Evolutionary conservation across 2,329 filamentous ascomycete species (phyloP), one percentile per base, ranked within the genome.

Genomic region (Xylaria hypoxylon): DNA sequence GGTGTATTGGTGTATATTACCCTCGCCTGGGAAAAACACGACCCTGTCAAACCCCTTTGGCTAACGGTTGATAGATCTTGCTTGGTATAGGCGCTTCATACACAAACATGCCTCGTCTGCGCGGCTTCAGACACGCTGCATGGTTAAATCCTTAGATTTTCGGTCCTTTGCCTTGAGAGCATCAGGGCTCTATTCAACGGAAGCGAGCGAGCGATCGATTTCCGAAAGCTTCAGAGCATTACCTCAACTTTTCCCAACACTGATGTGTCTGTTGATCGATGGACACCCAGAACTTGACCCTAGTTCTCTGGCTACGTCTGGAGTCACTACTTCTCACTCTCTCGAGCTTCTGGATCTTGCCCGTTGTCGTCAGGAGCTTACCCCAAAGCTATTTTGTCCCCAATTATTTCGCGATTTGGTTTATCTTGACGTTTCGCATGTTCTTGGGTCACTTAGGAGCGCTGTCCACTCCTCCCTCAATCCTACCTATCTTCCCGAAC

Each of bases 361-460:
- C 1, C 72, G 77, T 44, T 84, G 81, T 59, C 74, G 77, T 4
- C 70, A 77, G 17, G 79, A 80, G 57, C 73, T 86, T 15, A 79
- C 82, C 0, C 68, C 71, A 15, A 76, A 69, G 15, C 80, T 86
- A 64, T 84, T 85, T 65, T 69, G 59, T 1, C 75, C 76, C 1
- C 63, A 72, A 0, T 76, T 77, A 47, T 77, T 85, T 57, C 74
- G 75, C 3, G 73, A 75, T 13, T 69, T 88, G 38, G 78, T 86
- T 5, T 88, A 85, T 67, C 79, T 88, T 3, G 86, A 88, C 62
- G 67, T 87, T 8, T 88, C 86, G 0, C 76, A 79, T 22, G 71
- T 83, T n/a, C 81, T 81, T 0, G 84, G 83, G 0, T 84, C 83
- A 0, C 71, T 85, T 11, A 75, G 72, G 47, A 71, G 76, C 17